Conservation (phyloP, 495 filamentous ascomycete genomes). For the Tuber umbilicatum region DNA sequence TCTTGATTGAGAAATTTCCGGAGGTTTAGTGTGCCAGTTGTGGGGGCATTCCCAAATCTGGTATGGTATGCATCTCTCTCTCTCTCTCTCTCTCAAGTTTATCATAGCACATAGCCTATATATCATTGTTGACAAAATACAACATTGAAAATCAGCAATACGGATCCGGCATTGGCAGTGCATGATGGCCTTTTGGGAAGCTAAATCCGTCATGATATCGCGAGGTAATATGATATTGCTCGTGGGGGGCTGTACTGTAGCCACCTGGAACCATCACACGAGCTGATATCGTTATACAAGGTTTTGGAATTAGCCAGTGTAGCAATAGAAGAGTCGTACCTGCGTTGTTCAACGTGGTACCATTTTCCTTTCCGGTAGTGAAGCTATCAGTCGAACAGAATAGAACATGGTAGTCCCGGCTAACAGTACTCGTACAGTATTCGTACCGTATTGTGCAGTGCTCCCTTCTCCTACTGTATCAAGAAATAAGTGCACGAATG, state of each 20-base stretch:
- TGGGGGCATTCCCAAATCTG: not conserved
- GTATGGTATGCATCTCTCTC: not conserved
- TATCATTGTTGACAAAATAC: not conserved
- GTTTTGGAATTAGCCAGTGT: not conserved
- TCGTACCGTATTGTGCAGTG: not conserved
- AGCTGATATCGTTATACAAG: not conserved
- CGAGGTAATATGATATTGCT: not conserved
- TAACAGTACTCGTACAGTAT: too few species aligned
- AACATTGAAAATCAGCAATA: not conserved
- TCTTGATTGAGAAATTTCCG: not conserved
- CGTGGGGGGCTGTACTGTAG: not conserved
- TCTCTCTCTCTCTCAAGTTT: not conserved
- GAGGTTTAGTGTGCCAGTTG: not conserved
- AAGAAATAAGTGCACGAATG: not conserved
- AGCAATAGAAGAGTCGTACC: not conserved
- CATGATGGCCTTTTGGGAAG: not conserved
- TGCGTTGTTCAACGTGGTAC: not conserved
- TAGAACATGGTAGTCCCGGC: not conserved
- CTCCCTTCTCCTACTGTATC: not conserved
- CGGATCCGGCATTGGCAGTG: not conserved
- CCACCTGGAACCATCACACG: not conserved
- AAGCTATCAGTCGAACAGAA: not conserved
- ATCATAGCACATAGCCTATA: not conserved
- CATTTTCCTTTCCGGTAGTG: not conserved
- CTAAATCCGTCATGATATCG: not conserved